These are phyloP conservation scores for Umbelopsis sp. DNA, from an alignment of 192 early-diverging fungal genomes.

Conservation along the genomic window DNA sequence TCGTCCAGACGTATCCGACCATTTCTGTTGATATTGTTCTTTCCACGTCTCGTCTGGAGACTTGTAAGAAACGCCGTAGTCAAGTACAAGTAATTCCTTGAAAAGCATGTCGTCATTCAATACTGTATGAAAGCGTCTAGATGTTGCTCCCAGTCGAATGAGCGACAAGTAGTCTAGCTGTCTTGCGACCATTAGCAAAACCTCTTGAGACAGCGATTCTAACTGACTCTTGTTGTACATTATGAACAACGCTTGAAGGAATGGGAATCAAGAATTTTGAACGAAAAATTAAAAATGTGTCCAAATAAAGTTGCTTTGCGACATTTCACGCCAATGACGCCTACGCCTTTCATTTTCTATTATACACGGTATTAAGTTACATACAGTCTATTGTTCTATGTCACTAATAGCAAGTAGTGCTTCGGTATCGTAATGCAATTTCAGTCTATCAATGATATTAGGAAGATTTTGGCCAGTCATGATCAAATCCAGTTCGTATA, in stretches of 20 bases:
- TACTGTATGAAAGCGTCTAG: slow-evolving; percentile 17
- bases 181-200: slow-evolving; percentile 28
- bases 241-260: background rate
- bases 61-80: slow-evolving; percentile 31
- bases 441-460: slow-evolving; percentile 41
- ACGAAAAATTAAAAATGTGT: no score
- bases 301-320: no score
- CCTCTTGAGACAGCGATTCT: slow-evolving; percentile 28
- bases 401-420: slow-evolving; percentile 19
- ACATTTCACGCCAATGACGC: no score
- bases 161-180: slow-evolving; percentile 28
- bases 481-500: slow-evolving; percentile 69
- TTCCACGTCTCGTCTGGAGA: slow-evolving; percentile 25
- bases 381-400: background rate
- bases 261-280: no score
- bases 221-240: background rate
- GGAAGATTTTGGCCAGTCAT: slow-evolving; percentile 58
- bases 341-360: background rate
- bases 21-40: slow-evolving; percentile 23
- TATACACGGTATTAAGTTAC: background rate
- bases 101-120: slow-evolving; percentile 31
- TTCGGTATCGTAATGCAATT: slow-evolving; percentile 41
- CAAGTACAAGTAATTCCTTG: slow-evolving; percentile 22
- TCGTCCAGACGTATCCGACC: slow-evolving; percentile 17
- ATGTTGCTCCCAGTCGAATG: slow-evolving; percentile 11